These are phyloP conservation scores for Obba rivulosa DNA, from an alignment of 768 basidiomycete species.

Conservation along the genomic window DNA sequence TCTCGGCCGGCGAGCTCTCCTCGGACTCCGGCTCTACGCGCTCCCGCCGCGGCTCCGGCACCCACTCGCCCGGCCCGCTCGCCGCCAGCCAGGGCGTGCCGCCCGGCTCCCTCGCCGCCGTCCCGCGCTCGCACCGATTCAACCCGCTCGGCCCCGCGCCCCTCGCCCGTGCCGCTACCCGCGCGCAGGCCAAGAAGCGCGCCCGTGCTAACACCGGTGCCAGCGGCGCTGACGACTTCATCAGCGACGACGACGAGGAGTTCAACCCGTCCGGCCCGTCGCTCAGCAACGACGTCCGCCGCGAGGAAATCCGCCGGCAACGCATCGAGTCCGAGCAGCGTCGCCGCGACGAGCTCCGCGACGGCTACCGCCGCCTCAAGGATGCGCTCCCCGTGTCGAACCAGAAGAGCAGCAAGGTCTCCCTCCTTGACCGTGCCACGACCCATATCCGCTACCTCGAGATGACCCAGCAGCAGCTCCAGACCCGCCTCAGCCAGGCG, in stretches of 20 bases:
- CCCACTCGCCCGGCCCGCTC: conserved; percentile 41
- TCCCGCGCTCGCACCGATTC: conserved; percentile 74
- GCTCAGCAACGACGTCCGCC: conserved; percentile 59
- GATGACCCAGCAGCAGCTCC: conserved; percentile 68
- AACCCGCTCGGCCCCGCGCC: conserved; percentile 57
- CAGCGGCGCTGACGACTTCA: conserved; percentile 50
- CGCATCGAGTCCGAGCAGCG: conserved; percentile 94
- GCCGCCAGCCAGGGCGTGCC: conserved; percentile 27
- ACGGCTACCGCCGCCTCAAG: conserved; percentile 88
- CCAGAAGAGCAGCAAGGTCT: conserved; percentile 92
- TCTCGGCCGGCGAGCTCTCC: conserved; percentile 69
- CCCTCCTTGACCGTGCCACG: conserved; percentile 82
- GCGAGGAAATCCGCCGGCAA: conserved; percentile 87
- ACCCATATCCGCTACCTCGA: conserved; percentile 86
- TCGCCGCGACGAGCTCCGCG: conserved; percentile 87
- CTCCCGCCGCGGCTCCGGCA: conserved; percentile 63
- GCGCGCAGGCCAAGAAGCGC: conserved; percentile 34
- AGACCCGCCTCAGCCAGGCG: conserved; percentile 70
- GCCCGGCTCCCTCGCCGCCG: conserved; percentile 46
- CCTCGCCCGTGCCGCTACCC: conserved; percentile 48
- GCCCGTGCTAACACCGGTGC: conserved; percentile 38
- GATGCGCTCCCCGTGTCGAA: conserved; percentile 84
- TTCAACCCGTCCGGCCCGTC: conserved; percentile 51
- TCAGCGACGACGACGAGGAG: conserved; percentile 69
- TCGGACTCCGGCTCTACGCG: conserved; percentile 68